Evolutionary conservation across 208 protist species (phyloP).

Genomic region (Leishmania aethiopica): DNA sequence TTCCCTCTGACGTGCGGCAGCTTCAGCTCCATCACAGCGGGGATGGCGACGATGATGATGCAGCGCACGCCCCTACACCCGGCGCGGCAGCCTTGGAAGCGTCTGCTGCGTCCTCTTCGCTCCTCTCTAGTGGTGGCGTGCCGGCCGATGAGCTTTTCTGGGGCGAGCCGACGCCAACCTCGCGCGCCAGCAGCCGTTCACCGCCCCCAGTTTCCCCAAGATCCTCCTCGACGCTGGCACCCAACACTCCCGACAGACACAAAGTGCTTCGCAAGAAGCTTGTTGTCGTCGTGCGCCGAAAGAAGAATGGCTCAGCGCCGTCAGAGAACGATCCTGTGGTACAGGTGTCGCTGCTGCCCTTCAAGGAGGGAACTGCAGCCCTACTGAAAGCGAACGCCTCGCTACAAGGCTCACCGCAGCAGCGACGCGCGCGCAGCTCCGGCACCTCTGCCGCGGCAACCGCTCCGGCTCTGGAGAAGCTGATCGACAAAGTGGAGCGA

Average conservation of each 20-base stretch:
- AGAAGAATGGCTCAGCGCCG: slow-evolving; percentile 18
- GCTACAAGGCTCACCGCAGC: not conserved
- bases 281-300: slow-evolving; percentile 45
- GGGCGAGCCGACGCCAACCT: slow-evolving; percentile 4
- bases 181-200: not conserved
- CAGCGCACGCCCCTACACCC: not conserved
- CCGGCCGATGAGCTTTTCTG: slow-evolving; percentile 28
- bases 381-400: not conserved
- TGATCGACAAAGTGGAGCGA: slow-evolving; percentile 35
- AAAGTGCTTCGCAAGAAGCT: slow-evolving; percentile 66
- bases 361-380: slow-evolving; percentile 21
- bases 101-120: slow-evolving; percentile 1
- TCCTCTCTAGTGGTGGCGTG: slow-evolving; percentile 23
- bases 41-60: not conserved
- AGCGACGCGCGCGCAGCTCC: slow-evolving; percentile 5
- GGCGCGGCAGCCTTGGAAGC: not conserved
- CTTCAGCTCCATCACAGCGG: not conserved
- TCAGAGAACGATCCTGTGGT: slow-evolving; percentile 50
- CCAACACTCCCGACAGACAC: slow-evolving; percentile 9
- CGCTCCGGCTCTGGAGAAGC: slow-evolving; percentile 29
- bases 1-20: not conserved
- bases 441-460: not conserved
- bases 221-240: not conserved
- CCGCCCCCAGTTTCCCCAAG: slow-evolving; percentile 2
- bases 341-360: slow-evolving; percentile 40